Conservation (phyloP, 345 rosid species). For the Hevea brasiliensis region DNA sequence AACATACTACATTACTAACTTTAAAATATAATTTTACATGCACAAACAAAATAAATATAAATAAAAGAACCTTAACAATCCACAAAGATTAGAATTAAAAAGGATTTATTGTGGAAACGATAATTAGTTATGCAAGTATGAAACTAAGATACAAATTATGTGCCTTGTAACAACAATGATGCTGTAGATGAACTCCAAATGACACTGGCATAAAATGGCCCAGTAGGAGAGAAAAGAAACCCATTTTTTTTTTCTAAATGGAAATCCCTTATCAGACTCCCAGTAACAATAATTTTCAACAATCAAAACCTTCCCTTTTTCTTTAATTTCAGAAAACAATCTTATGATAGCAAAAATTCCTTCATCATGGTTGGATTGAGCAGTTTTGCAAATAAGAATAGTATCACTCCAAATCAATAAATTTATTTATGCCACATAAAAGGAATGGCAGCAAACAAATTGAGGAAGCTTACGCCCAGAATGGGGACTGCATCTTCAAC, state of each 20-base stretch:
- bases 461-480: constrained; percentile 41
- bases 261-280: background rate
- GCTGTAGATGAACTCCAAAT: background rate
- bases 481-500: constrained; percentile 37
- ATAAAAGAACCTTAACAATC: background rate
- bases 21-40: too few species aligned
- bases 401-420: background rate
- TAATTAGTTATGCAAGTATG: background rate
- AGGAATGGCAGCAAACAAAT: constrained; percentile 7
- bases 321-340: too few species aligned
- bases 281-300: too few species aligned
- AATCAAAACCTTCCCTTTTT: background rate
- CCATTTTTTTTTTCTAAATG: background rate
- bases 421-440: background rate
- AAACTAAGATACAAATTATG: background rate
- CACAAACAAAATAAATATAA: background rate
- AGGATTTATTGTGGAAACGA: background rate
- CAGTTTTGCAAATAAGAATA: background rate
- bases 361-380: background rate
- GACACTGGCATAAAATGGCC: background rate
- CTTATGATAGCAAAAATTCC: background rate
- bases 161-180: background rate
- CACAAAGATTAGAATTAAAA: background rate
- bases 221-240: background rate
- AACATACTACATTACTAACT: background rate